A percentile compares a stretch with the other conserved stretches of the same genome.
phyloP scores from a whole-genome alignment of 2,329 filamentous ascomycete genomes.

The Exophiala lecanii-corni region DNA sequence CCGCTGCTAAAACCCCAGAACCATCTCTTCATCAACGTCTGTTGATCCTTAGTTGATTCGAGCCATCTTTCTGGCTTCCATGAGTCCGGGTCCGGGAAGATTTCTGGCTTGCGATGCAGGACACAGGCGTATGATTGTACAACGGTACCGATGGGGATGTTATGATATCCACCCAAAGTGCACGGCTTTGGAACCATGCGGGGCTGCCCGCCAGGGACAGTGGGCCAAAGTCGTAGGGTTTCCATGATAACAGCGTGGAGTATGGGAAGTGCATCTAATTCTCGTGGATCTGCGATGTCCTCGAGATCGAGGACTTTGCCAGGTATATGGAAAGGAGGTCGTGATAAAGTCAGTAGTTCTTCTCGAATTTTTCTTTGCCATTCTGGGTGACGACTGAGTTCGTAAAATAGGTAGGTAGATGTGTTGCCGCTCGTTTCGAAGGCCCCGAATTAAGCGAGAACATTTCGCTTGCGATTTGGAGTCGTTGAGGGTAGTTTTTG shows the following conservation, averaged over 20 bases:
- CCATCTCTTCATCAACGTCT: conserved; percentile 39
- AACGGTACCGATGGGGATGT: conserved; percentile 39
- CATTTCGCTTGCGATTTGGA: conserved; percentile 12
- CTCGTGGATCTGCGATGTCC: conserved; percentile 30
- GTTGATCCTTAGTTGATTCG: conserved; percentile 30
- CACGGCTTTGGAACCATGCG: conserved; percentile 40
- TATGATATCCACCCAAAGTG: conserved; percentile 35
- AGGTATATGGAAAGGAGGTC: conserved; percentile 11
- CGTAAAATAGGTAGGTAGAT: conserved; percentile 38
- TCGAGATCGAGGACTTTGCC: not conserved
- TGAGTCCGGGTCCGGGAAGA: conserved; percentile 44
- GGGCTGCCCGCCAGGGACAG: conserved; percentile 58
- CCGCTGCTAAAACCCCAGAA: conserved; percentile 48
- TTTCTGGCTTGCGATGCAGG: conserved; percentile 44
- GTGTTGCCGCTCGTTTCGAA: conserved; percentile 40
- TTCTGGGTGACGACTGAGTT: conserved; percentile 30
- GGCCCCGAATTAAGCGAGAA: conserved; percentile 16
- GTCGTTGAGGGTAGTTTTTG: conserved; percentile 1
- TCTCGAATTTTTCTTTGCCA: conserved; percentile 28
- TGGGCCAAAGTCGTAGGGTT: conserved; percentile 55
- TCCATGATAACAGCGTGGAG: conserved; percentile 57
- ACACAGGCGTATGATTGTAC: conserved; percentile 47
- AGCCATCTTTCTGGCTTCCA: conserved; percentile 48
- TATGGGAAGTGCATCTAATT: conserved; percentile 46
- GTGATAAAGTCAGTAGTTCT: conserved; percentile 29